Conservation (phyloP, 75 land plant genomes). For the Pinus tabuliformis region DNA sequence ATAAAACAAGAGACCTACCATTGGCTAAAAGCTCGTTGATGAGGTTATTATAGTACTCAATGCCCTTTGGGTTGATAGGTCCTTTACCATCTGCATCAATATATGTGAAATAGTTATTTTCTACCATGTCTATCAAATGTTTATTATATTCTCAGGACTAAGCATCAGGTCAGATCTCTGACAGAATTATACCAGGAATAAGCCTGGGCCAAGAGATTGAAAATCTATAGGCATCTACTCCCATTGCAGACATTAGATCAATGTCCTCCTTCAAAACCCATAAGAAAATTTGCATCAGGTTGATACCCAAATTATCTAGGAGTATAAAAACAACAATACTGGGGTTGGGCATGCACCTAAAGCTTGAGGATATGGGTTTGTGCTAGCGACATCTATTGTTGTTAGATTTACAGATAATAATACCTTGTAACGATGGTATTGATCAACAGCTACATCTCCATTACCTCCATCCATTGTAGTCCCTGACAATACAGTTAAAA, state of each 20-base stretch:
- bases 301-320: neutral
- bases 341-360: neutral
- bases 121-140: too few relatives aligned
- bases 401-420: too few relatives aligned
- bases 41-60: slow-evolving; percentile 31
- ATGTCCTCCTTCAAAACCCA: slow-evolving; percentile 39
- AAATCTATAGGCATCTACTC: slow-evolving; percentile 45
- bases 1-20: slow-evolving; percentile 11
- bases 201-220: slow-evolving; percentile 55
- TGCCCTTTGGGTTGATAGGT: slow-evolving; percentile 18
- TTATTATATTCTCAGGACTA: too few relatives aligned
- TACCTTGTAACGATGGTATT: slow-evolving; percentile 68
- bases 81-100: slow-evolving; percentile 23
- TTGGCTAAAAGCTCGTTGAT: slow-evolving; percentile 20
- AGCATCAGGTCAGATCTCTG: neutral
- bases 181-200: slow-evolving; percentile 32
- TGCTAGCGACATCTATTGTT: too few relatives aligned
- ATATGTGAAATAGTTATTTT: too few relatives aligned
- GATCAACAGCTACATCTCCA: slow-evolving; percentile 56
- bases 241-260: slow-evolving; percentile 28
- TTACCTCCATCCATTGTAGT: slow-evolving; percentile 21
- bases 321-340: neutral
- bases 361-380: too few relatives aligned
- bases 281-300: slow-evolving; percentile 3
- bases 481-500: slow-evolving; percentile 1